These are phyloP conservation scores for Boechera retrofracta DNA, from an alignment of 345 rosid species.

Conservation along the genomic window DNA sequence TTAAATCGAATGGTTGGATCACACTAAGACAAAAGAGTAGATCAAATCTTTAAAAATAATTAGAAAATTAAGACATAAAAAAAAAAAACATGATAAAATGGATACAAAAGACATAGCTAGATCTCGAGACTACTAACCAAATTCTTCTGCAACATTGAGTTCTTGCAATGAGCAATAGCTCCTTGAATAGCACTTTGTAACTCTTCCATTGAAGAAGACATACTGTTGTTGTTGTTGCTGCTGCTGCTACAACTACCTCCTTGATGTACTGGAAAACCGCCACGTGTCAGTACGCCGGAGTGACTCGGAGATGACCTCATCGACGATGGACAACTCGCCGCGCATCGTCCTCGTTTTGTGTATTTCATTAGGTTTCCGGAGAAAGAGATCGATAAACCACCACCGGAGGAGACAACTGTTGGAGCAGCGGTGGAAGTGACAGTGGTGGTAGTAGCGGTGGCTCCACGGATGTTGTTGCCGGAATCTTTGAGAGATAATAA, in stretches of 20 bases:
- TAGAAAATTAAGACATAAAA: conserved; percentile 1
- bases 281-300: conserved; percentile 71
- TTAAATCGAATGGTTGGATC: conserved; percentile 23
- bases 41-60: not conserved
- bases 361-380: conserved; percentile 79
- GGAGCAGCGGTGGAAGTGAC: not conserved
- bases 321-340: conserved; percentile 87
- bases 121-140: conserved; percentile 53
- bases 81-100: not conserved
- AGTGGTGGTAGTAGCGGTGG: not conserved
- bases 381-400: conserved; percentile 66
- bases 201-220: conserved; percentile 82
- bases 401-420: conserved; percentile 20
- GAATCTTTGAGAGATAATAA: conserved; percentile 28
- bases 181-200: conserved; percentile 93
- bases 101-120: conserved; percentile 28
- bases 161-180: conserved; percentile 90
- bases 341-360: conserved; percentile 66
- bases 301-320: conserved; percentile 91
- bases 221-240: conserved; percentile 16
- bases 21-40: conserved; percentile 36
- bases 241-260: conserved; percentile 39
- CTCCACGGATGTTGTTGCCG: conserved; percentile 18
- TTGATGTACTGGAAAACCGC: conserved; percentile 43
- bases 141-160: conserved; percentile 66